Base-by-base conservation (phyloP, 1,139 yeast species). In the Diutina rugosa region DNA sequence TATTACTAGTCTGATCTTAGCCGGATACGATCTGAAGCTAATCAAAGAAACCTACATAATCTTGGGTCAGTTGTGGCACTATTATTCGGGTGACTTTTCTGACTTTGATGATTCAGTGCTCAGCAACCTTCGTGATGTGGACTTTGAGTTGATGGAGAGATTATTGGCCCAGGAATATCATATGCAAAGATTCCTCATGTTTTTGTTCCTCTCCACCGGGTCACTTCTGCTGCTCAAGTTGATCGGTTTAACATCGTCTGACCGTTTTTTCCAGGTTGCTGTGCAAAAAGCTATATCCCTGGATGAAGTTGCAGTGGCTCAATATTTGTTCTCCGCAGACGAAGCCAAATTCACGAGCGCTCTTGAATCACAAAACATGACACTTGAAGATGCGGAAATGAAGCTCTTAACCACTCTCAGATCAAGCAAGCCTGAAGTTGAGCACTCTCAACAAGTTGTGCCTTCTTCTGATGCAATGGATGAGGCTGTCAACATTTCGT, bases 1-100 rank as follows among this genome's bases (percentile, higher is more conserved):
- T 2, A 81, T 95, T 8, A 80, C 89, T 29, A 83, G 81, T 58
- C 81, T 95, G 1, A 81, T 93, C 30, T 71, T 84, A 51, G 56
- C 72, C n/a, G 62, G 67, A 16, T 61, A 62, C 14, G 56, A 64
- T 1, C 35, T n/a, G 18, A n/a, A 28, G 8, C 29, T 59, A 45
- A 55, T 48, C 30, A 71, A 67, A 59, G 76, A 72, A 59, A 72
- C 79, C 4, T 56, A 75, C 29, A 70, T 72, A 55, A 72, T 74
- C 14, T 71, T 76, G 61, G 75, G 77, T 45, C 79, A 75, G 61
- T 63, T 76, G 56, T 76, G 78, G 78, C 67, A 70, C 59, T 70
- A 62, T 58, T 65, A 65, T 58, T 66, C 63, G 48, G 46, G 49
- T 9, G 68, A 63, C 10, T 57, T 61, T 12, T 60, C 61, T 9